Percentiles rank a stretch among this genome's conserved stretches.
phyloP scores from a whole-genome alignment of 495 filamentous ascomycete species.

The Parmelia sp. region DNA sequence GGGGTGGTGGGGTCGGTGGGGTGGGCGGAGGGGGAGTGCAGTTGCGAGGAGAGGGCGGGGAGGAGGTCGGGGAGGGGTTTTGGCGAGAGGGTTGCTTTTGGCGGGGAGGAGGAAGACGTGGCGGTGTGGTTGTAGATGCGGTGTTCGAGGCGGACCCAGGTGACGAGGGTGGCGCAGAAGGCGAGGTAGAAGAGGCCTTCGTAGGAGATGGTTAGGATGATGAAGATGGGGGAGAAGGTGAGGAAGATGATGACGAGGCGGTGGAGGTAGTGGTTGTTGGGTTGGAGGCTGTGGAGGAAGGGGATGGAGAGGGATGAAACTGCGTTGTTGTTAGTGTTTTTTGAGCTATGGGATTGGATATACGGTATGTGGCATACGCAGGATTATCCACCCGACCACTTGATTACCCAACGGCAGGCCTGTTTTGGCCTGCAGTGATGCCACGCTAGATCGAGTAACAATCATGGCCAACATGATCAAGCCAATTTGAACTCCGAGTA shows the following conservation, averaged over 20 bases:
- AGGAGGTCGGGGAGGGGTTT: conserved; percentile 25
- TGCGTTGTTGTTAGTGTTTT: conserved; percentile 26
- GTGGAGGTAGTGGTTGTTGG: conserved; percentile 86
- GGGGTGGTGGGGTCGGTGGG: conserved; percentile 27
- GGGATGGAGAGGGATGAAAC: conserved; percentile 74
- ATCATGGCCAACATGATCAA: conserved; percentile 76
- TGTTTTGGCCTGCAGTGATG: conserved; percentile 75
- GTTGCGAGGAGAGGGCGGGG: conserved; percentile 26
- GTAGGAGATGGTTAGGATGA: conserved; percentile 96
- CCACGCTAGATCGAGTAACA: conserved; percentile 74
- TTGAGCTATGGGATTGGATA: background rate
- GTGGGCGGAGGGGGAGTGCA: conserved; percentile 24
- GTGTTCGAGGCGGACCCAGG: conserved; percentile 88
- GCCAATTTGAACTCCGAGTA: conserved; percentile 64
- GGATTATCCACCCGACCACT: conserved; percentile 73
- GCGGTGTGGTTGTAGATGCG: conserved; percentile 55
- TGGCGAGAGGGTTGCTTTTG: conserved; percentile 23
- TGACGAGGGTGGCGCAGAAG: conserved; percentile 75
- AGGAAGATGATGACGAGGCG: conserved; percentile 85
- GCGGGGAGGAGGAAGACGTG: conserved; percentile 15
- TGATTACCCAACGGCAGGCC: conserved; percentile 91
- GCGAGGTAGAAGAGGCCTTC: conserved; percentile 94
- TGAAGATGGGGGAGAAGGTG: conserved; percentile 86
- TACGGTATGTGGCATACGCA: conserved; percentile 57
- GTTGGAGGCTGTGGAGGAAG: conserved; percentile 69